Percentiles rank a stretch among this genome's conserved stretches.
Evolutionary conservation across 2,329 filamentous ascomycete species (phyloP).

Genomic region (Gaeumannomyces tritici): DNA sequence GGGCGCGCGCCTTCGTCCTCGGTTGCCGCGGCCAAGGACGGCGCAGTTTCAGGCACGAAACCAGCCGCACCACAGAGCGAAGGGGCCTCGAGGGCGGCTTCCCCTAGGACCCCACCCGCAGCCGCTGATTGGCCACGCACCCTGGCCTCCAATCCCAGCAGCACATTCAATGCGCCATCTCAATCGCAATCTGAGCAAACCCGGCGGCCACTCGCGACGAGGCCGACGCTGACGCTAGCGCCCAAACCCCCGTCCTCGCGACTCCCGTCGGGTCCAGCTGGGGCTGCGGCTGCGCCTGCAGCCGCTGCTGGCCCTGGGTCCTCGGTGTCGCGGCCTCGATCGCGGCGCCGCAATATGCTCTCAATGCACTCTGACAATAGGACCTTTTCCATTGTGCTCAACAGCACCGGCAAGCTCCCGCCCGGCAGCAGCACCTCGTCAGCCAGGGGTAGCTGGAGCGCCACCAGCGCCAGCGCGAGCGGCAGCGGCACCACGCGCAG

Average conservation of each 20-base stretch:
- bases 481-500: background rate
- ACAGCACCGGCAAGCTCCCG: constrained; percentile 12
- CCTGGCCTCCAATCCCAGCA: constrained; percentile 21
- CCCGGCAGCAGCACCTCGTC: constrained; percentile 6
- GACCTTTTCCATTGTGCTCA: constrained; percentile 43
- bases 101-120: constrained; percentile 18
- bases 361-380: constrained; percentile 42
- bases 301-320: background rate
- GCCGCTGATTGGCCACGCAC: background rate
- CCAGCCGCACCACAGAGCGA: constrained; percentile 17
- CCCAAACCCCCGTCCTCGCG: background rate
- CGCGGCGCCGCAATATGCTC: constrained; percentile 34
- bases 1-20: constrained; percentile 22
- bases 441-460: constrained; percentile 9
- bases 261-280: constrained; percentile 3
- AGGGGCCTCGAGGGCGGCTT: constrained; percentile 9
- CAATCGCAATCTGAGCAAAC: constrained; percentile 5
- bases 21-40: constrained; percentile 21
- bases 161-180: constrained; percentile 25
- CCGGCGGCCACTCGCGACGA: background rate
- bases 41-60: constrained; percentile 36
- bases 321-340: constrained; percentile 18
- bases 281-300: background rate
- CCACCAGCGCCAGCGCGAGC: background rate
- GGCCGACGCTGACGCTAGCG: constrained; percentile 2